These are phyloP conservation scores for Eucalyptus marginata DNA, from an alignment of 345 rosid genomes.

Conservation along the genomic window DNA sequence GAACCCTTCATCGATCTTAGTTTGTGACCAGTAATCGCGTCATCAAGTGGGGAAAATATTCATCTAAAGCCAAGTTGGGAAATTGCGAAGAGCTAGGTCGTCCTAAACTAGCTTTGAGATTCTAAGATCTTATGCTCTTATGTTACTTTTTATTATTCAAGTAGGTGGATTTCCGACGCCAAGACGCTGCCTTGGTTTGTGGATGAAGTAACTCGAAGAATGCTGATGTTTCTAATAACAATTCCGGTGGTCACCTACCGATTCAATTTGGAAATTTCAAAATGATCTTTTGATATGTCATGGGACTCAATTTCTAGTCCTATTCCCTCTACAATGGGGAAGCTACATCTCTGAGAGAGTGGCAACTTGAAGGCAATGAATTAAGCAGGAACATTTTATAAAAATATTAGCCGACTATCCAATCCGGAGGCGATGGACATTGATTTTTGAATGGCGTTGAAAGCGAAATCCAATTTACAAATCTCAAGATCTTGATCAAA, in stretches of 20 bases:
- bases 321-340: background rate
- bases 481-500: background rate
- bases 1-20: no score
- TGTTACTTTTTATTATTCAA: background rate
- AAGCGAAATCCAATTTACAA: background rate
- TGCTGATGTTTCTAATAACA: background rate
- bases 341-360: background rate
- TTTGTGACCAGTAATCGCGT: no score
- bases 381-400: background rate
- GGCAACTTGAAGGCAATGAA: background rate
- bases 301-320: background rate
- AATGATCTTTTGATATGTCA: background rate
- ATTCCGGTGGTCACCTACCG: background rate
- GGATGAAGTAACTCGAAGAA: background rate
- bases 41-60: no score
- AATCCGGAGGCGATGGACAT: background rate
- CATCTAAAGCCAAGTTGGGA: background rate
- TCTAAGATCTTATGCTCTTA: background rate
- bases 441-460: background rate
- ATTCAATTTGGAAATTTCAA: background rate
- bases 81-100: background rate
- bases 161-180: background rate
- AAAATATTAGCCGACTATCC: background rate
- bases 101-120: background rate
- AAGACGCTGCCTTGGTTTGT: background rate